Evolutionary conservation across 305 asterid genomes (phyloP).

Genomic region (Solanum hybrid): DNA sequence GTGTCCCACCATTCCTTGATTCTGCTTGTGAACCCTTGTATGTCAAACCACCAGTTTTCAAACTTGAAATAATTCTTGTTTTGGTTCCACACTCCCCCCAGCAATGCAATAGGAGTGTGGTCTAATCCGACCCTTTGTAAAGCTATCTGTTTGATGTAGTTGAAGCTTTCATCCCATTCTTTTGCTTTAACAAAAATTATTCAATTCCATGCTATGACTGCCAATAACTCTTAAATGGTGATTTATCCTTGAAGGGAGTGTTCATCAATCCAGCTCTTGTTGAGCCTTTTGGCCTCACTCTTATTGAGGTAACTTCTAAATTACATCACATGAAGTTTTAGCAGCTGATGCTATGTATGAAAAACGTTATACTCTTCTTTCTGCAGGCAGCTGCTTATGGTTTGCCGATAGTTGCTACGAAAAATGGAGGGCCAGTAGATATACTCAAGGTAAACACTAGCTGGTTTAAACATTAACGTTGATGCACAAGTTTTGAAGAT

Average conservation of each 20-base stretch:
- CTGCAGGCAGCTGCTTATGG: conserved; percentile 69
- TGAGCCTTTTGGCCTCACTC: conserved; percentile 67
- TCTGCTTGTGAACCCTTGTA: background rate
- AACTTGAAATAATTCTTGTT: background rate
- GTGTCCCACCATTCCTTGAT: background rate
- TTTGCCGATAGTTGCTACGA: conserved; percentile 58
- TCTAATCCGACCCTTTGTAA: background rate
- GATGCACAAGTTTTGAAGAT: background rate
- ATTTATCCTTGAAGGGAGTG: conserved; percentile 41
- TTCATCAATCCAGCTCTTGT: conserved; percentile 70
- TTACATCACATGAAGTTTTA: background rate
- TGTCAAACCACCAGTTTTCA: background rate
- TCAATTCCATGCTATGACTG: background rate
- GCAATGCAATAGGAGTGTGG: background rate
- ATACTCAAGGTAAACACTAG: conserved; percentile 43
- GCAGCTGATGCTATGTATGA: background rate
- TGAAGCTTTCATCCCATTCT: background rate
- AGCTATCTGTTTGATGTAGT: background rate
- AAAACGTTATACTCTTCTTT: conserved; percentile 4
- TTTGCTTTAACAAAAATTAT: background rate
- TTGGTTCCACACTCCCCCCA: background rate
- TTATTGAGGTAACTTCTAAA: conserved; percentile 45
- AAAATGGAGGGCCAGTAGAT: conserved; percentile 63
- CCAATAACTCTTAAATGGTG: conserved; percentile 19
- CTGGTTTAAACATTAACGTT: background rate